Evolutionary conservation across 2,329 filamentous ascomycete species (phyloP).

Genomic region (Fusarium penzigii): DNA sequence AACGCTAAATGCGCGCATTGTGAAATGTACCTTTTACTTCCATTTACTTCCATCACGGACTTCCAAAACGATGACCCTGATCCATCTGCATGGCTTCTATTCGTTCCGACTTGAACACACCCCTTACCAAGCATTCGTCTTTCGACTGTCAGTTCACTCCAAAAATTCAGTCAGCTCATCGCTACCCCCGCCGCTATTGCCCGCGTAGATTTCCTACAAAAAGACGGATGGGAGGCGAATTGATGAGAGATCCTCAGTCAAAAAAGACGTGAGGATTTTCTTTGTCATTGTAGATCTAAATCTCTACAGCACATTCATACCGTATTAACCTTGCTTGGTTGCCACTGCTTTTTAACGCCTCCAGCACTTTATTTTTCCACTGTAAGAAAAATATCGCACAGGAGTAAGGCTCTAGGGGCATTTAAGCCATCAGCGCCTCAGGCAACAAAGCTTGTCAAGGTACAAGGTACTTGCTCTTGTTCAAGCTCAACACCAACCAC

Average conservation of each 20-base stretch:
- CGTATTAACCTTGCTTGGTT: too few relatives aligned
- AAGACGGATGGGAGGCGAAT: conserved; percentile 23
- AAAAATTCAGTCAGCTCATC: conserved; percentile 28
- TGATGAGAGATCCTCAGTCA: background rate
- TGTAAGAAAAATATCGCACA: too few relatives aligned
- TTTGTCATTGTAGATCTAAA: too few relatives aligned
- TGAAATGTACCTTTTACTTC: conserved; percentile 7
- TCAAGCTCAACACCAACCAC: background rate
- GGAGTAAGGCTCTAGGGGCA: too few relatives aligned
- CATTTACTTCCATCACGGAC: conserved; percentile 27
- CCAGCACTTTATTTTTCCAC: too few relatives aligned
- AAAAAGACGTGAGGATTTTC: too few relatives aligned
- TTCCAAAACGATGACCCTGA: conserved; percentile 11
- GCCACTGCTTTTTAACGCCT: too few relatives aligned
- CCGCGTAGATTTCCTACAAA: conserved; percentile 14
- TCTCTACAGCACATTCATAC: too few relatives aligned
- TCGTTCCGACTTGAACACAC: conserved; percentile 13
- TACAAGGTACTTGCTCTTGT: background rate
- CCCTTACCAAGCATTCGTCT: conserved; percentile 28
- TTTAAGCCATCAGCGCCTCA: conserved; percentile 8
- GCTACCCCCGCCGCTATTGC: conserved; percentile 15
- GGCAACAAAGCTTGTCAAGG: conserved; percentile 4
- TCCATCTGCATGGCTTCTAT: conserved; percentile 18
- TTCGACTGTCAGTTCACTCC: conserved; percentile 20
- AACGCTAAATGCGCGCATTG: too few relatives aligned